Conservation (phyloP, 345 rosid species). For the Microcos paniculata region DNA sequence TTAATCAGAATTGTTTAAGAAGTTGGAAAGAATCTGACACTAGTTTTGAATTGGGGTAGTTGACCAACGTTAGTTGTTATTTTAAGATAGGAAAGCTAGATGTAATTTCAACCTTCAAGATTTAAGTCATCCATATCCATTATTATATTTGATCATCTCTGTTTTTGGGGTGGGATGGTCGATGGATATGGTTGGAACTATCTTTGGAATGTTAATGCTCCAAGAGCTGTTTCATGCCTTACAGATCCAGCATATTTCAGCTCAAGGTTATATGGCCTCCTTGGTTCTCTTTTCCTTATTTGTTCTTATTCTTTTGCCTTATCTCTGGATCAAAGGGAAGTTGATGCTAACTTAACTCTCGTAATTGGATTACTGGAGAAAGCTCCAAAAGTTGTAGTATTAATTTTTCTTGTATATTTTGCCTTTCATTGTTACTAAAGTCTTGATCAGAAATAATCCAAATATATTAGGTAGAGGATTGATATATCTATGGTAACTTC, state of each 20-base stretch:
- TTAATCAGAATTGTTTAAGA: background rate
- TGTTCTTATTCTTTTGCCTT: background rate
- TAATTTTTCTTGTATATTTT: background rate
- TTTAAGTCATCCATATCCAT: background rate
- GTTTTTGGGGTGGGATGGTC: background rate
- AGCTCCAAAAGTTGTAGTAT: background rate
- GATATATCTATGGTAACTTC: background rate
- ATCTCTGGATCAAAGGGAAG: background rate
- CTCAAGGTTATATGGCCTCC: background rate
- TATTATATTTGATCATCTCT: background rate
- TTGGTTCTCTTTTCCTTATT: background rate
- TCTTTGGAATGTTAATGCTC: background rate
- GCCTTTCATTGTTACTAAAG: background rate
- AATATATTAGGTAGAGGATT: background rate
- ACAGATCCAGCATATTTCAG: background rate
- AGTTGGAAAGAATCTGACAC: background rate
- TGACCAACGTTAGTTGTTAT: constrained; percentile 1
- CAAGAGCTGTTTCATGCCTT: background rate
- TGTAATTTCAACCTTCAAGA: background rate
- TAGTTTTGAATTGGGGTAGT: constrained; percentile 3
- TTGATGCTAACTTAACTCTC: background rate
- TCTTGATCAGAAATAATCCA: no score
- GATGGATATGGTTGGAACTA: background rate
- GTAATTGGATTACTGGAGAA: background rate
- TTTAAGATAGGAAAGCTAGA: background rate